A percentile compares a stretch with the other conserved stretches of the same genome.
These are phyloP conservation scores for Talaromyces piceae DNA, from an alignment of 2,329 filamentous ascomycete species.

Conservation along the genomic window DNA sequence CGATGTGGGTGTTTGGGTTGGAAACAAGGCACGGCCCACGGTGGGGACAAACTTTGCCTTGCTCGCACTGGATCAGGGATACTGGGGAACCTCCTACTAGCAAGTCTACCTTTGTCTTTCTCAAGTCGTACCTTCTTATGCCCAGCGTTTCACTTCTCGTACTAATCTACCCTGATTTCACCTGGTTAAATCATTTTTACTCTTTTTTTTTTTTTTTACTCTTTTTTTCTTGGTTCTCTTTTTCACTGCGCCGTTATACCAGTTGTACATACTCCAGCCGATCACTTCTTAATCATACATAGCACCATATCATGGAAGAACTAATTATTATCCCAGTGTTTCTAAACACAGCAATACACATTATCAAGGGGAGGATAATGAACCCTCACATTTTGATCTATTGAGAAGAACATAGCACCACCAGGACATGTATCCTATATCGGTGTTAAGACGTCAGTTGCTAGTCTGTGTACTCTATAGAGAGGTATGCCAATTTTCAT, in stretches of 20 bases:
- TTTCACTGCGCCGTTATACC: background rate
- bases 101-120: background rate
- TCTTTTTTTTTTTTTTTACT: background rate
- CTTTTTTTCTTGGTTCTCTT: background rate
- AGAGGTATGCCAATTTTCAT: too few species aligned
- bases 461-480: too few species aligned
- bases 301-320: background rate
- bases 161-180: too few species aligned
- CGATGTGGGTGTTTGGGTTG: constrained; percentile 24
- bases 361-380: background rate
- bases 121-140: background rate
- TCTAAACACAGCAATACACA: background rate
- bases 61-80: constrained; percentile 23
- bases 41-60: constrained; percentile 39
- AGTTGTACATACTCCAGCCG: background rate
- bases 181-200: too few species aligned
- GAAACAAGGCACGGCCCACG: constrained; percentile 34
- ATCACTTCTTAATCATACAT: background rate
- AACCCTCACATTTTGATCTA: background rate
- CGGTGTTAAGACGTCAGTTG: too few species aligned
- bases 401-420: background rate
- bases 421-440: too few species aligned
- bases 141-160: background rate
- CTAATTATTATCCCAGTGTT: background rate
- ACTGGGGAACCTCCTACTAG: constrained; percentile 16